Percentiles rank a stretch among this genome's conserved stretches.
These are phyloP conservation scores for Marchantia polymorpha DNA, from an alignment of 225 moss, liverwort and hornwort genomes.

Conservation along the genomic window DNA sequence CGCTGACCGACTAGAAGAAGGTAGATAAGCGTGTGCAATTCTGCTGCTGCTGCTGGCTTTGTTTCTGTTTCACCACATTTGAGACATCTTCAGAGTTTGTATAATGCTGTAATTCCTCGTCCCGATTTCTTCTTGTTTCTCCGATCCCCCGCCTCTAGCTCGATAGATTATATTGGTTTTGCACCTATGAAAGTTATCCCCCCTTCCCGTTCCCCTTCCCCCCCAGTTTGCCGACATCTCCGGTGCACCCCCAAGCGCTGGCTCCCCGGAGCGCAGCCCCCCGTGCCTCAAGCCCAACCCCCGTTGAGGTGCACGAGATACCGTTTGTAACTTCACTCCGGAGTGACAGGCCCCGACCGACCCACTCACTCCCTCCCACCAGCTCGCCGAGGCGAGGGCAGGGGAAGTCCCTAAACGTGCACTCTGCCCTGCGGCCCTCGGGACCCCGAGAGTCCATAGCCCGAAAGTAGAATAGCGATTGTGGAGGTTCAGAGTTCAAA, in stretches of 20 bases:
- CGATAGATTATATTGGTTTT: background rate
- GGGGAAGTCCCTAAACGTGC: background rate
- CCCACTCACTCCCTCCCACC: too few relatives aligned
- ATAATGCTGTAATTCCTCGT: conserved; percentile 34
- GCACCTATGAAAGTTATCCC: background rate
- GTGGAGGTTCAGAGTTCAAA: background rate
- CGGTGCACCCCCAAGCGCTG: background rate
- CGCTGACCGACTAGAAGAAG: conserved; percentile 46
- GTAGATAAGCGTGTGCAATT: conserved; percentile 33
- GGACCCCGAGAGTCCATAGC: background rate
- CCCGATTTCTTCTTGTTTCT: conserved; percentile 9
- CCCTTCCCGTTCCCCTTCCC: too few relatives aligned
- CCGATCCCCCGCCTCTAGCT: background rate
- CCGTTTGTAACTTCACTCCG: conserved; percentile 9
- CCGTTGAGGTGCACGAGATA: conserved; percentile 13
- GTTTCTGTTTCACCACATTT: background rate
- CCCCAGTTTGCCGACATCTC: background rate
- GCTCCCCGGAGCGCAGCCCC: background rate
- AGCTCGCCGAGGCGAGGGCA: background rate
- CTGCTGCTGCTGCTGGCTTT: conserved; percentile 15
- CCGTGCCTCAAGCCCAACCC: background rate
- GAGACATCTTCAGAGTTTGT: conserved; percentile 16
- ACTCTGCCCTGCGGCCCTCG: conserved; percentile 5
- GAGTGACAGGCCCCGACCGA: background rate
- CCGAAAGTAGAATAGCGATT: background rate